phyloP scores from a whole-genome alignment of 768 basidiomycete species.

The Daedaleopsis sinensis region DNA sequence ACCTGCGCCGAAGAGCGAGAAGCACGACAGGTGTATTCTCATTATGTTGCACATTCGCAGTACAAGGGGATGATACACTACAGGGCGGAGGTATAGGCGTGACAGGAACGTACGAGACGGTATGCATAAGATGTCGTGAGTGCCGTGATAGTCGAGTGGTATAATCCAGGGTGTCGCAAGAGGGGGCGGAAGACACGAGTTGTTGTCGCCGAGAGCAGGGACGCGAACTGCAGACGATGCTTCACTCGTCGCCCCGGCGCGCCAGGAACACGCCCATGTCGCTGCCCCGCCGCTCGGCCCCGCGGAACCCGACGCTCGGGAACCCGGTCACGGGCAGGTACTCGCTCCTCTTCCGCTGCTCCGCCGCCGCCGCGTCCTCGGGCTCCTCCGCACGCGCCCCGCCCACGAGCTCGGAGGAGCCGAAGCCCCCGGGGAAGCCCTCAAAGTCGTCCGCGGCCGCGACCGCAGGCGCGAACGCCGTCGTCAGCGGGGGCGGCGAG shows the following conservation, averaged over 20 bases:
- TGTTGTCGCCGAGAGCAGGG: not conserved
- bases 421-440: slow-evolving; percentile 33
- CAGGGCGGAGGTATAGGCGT: too few species aligned
- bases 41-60: too few species aligned
- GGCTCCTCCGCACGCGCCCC: not conserved
- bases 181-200: too few species aligned
- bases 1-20: too few species aligned
- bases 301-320: slow-evolving; percentile 42
- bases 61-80: too few species aligned
- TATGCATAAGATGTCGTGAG: too few species aligned
- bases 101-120: too few species aligned
- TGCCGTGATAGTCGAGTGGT: too few species aligned
- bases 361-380: not conserved
- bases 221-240: too few species aligned
- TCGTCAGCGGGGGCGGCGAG: slow-evolving; percentile 33
- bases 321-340: slow-evolving; percentile 28
- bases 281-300: slow-evolving; percentile 36
- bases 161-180: too few species aligned
- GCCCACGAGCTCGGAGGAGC: not conserved
- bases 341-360: not conserved
- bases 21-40: too few species aligned
- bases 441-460: slow-evolving; percentile 35
- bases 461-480: slow-evolving; percentile 22
- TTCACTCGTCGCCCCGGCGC: slow-evolving; percentile 36
- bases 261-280: slow-evolving; percentile 47